A percentile compares a stretch with the other conserved stretches of the same genome.
Conservation (phyloP, 257 asterid genomes). For the Nemophila menziesii region DNA sequence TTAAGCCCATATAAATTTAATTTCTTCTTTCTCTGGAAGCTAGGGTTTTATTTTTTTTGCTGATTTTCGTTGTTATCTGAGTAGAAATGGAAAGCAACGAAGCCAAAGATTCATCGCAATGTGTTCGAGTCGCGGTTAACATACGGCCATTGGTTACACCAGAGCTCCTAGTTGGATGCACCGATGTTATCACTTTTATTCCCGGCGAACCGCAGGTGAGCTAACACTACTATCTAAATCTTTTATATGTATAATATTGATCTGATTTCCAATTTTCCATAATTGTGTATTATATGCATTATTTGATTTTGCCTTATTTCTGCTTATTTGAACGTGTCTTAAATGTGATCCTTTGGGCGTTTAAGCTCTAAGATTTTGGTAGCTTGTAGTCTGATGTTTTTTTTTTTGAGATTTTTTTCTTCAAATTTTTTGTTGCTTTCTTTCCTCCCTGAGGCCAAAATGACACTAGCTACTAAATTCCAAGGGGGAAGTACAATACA, state of each 20-base stretch:
- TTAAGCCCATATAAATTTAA: neutral
- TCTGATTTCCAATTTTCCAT: neutral
- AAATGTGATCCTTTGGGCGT: too few relatives aligned
- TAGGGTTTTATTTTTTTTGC: slow-evolving; percentile 1
- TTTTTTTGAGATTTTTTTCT: too few relatives aligned
- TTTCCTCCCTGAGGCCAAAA: too few relatives aligned
- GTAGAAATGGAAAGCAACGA: slow-evolving; percentile 50
- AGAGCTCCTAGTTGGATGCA: slow-evolving; percentile 84
- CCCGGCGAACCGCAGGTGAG: slow-evolving; percentile 77
- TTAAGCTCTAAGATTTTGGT: too few relatives aligned
- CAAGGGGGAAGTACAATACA: too few relatives aligned
- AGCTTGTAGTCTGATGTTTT: too few relatives aligned
- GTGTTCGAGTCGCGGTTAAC: slow-evolving; percentile 84
- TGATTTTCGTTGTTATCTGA: slow-evolving; percentile 6
- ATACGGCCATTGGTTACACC: slow-evolving; percentile 77
- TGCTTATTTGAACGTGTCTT: too few relatives aligned
- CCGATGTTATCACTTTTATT: slow-evolving; percentile 68
- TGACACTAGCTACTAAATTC: too few relatives aligned
- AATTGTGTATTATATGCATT: neutral
- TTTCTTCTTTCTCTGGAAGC: neutral
- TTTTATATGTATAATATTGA: too few relatives aligned
- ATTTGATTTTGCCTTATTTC: too few relatives aligned
- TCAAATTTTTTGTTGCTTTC: too few relatives aligned
- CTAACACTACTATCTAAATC: neutral
- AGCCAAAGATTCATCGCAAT: slow-evolving; percentile 44